These are phyloP conservation scores for Bipolaris victoriae DNA, from an alignment of 2,329 filamentous ascomycete genomes.

Conservation along the genomic window DNA sequence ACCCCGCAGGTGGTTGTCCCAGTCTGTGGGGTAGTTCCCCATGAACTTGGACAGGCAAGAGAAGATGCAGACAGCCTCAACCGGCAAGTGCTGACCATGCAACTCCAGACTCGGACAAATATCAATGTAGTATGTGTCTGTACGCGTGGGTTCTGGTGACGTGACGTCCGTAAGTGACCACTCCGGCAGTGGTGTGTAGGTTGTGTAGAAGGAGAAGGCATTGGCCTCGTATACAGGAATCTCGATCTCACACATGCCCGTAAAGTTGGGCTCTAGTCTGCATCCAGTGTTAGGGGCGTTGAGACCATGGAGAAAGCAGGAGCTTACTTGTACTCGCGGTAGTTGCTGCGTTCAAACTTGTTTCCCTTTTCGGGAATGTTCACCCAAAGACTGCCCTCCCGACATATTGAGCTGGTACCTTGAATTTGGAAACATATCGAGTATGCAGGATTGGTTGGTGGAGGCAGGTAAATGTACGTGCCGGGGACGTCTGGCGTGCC, in stretches of 20 bases:
- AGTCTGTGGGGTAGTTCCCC: constrained; percentile 87
- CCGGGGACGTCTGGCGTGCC: constrained; percentile 88
- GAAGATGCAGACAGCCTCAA: constrained; percentile 88
- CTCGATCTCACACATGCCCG: constrained; percentile 86
- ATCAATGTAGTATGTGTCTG: constrained; percentile 88
- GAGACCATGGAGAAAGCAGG: background rate
- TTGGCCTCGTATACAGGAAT: constrained; percentile 82
- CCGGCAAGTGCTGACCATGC: constrained; percentile 74
- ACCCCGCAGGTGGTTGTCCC: constrained; percentile 85
- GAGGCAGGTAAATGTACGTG: constrained; percentile 89
- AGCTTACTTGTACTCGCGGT: constrained; percentile 86
- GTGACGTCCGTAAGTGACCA: constrained; percentile 67
- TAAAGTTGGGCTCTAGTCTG: constrained; percentile 91
- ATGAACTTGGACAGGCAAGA: constrained; percentile 98
- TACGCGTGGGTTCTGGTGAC: constrained; percentile 66
- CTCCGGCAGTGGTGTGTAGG: constrained; percentile 84
- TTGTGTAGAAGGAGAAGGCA: constrained; percentile 92
- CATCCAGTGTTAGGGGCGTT: constrained; percentile 16
- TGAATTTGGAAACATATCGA: constrained; percentile 88
- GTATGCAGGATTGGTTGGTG: constrained; percentile 74
- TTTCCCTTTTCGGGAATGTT: constrained; percentile 84
- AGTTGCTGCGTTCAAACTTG: constrained; percentile 77
- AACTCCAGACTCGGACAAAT: constrained; percentile 82
- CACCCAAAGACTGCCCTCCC: constrained; percentile 93
- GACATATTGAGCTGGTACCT: constrained; percentile 93